phyloP scores from a whole-genome alignment of 2,329 filamentous ascomycete genomes.

The Aspergillus sp. region DNA sequence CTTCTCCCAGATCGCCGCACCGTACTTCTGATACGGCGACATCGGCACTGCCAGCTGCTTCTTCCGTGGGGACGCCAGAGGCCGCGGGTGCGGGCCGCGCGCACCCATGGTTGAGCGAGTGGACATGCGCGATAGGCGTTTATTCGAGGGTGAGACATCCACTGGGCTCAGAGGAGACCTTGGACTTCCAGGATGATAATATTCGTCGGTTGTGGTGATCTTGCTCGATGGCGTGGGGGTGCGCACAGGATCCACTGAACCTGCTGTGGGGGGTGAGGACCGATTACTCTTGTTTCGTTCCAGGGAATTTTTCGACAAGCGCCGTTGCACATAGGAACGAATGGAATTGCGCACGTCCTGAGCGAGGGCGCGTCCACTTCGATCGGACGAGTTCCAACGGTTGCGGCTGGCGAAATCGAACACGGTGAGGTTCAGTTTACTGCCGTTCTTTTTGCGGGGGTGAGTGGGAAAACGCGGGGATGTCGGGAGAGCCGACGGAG shows the following conservation, averaged over 20 bases:
- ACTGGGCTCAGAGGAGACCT: conserved; percentile 9
- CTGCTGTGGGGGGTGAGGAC: conserved; percentile 16
- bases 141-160: conserved; percentile 8
- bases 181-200: conserved; percentile 12
- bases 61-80: conserved; percentile 8
- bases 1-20: conserved; percentile 37
- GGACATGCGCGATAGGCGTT: conserved; percentile 17
- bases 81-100: conserved; percentile 5
- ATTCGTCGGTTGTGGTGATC: conserved; percentile 16
- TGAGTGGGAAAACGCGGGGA: conserved; percentile 10
- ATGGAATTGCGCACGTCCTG: conserved; percentile 37
- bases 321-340: conserved; percentile 37
- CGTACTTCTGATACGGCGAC: conserved; percentile 41
- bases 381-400: conserved; percentile 30
- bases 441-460: conserved; percentile 24
- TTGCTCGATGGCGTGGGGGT: conserved; percentile 10
- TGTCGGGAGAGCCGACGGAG: conserved; percentile 27
- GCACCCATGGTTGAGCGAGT: conserved; percentile 19
- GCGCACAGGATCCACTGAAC: conserved; percentile 12
- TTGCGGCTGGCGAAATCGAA: conserved; percentile 24
- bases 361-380: conserved; percentile 22
- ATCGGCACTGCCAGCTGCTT: conserved; percentile 37
- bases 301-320: conserved; percentile 28
- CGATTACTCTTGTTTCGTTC: conserved; percentile 21
- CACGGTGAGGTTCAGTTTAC: conserved; percentile 22